Percentiles rank a stretch among this genome's conserved stretches.
These are phyloP conservation scores for Diversispora eburnea DNA, from an alignment of 192 early-diverging fungal genomes.

Conservation along the genomic window DNA sequence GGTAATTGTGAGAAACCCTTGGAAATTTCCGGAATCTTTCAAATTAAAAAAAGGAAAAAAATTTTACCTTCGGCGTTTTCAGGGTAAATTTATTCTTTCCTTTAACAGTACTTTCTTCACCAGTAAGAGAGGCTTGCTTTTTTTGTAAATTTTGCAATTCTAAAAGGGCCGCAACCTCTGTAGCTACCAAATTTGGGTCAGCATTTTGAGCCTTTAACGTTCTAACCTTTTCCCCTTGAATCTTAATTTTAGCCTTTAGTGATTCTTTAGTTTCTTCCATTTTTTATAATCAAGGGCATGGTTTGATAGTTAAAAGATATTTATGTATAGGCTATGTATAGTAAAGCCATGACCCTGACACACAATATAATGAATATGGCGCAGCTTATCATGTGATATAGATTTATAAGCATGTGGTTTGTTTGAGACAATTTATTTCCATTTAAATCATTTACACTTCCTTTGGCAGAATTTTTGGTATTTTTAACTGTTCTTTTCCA, in stretches of 20 bases:
- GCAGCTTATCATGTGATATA: too few species aligned
- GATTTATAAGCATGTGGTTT: too few species aligned
- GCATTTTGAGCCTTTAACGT: slow-evolving; percentile 60
- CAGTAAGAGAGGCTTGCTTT: slow-evolving; percentile 46
- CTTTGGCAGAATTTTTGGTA: too few species aligned
- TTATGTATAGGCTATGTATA: too few species aligned
- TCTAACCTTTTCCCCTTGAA: slow-evolving; percentile 57
- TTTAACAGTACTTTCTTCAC: slow-evolving; percentile 32
- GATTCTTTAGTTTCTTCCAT: slow-evolving; percentile 1
- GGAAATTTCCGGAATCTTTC: not conserved
- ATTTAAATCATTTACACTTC: too few species aligned
- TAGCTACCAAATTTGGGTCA: slow-evolving; percentile 51
- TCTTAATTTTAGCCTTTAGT: slow-evolving; percentile 43
- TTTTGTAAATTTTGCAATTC: slow-evolving; percentile 68
- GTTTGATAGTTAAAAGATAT: too few species aligned
- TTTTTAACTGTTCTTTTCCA: too few species aligned
- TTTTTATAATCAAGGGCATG: not conserved
- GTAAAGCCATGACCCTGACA: too few species aligned
- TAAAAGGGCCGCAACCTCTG: slow-evolving; percentile 55
- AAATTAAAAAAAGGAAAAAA: slow-evolving; percentile 12
- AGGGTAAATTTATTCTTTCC: slow-evolving; percentile 60
- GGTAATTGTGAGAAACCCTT: not conserved
- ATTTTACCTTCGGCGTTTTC: slow-evolving; percentile 76
- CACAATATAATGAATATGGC: too few species aligned
- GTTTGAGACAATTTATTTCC: too few species aligned